These are phyloP conservation scores for Grosmannia clavigera DNA, from an alignment of 2,329 filamentous ascomycete genomes.

Conservation along the genomic window DNA sequence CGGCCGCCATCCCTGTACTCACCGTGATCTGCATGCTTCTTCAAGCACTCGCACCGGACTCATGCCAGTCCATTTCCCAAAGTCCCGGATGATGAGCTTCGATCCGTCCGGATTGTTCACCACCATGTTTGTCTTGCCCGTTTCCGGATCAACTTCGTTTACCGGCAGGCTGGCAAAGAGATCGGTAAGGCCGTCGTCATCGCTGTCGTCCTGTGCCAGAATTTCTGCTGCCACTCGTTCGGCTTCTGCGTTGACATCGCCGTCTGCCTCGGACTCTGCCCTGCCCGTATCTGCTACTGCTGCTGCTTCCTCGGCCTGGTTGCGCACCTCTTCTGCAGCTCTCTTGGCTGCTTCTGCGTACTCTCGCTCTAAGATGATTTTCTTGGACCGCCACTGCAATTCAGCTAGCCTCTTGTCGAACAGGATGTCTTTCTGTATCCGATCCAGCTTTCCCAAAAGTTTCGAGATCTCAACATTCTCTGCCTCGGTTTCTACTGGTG, in stretches of 20 bases:
- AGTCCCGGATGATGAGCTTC: conserved; percentile 60
- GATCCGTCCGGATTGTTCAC: conserved; percentile 38
- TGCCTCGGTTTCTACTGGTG: conserved; percentile 6
- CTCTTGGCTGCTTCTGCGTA: conserved; percentile 34
- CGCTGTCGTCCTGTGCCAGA: conserved; percentile 26
- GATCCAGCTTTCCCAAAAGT: conserved; percentile 59
- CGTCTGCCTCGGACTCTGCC: conserved; percentile 16
- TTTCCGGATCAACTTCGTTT: conserved; percentile 43
- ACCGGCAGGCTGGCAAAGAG: conserved; percentile 50
- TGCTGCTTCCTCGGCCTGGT: conserved; percentile 16
- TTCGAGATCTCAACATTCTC: conserved; percentile 44
- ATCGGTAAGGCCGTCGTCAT: conserved; percentile 37
- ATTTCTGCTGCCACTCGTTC: conserved; percentile 21
- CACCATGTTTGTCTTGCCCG: conserved; percentile 45
- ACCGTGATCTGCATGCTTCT: conserved; percentile 77
- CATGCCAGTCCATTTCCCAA: conserved; percentile 70
- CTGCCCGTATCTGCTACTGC: conserved; percentile 11
- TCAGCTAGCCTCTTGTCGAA: conserved; percentile 59
- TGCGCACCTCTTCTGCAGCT: conserved; percentile 20
- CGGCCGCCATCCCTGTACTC: conserved; percentile 9
- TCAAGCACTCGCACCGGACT: conserved; percentile 67
- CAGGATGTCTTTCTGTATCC: conserved; percentile 65
- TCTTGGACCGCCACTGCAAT: conserved; percentile 49
- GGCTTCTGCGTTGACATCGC: conserved; percentile 43
- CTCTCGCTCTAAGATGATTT: conserved; percentile 49